A percentile compares a stretch with the other conserved stretches of the same genome.
Evolutionary conservation across 768 basidiomycete genomes (phyloP).

Genomic region (Serendipita sp.): DNA sequence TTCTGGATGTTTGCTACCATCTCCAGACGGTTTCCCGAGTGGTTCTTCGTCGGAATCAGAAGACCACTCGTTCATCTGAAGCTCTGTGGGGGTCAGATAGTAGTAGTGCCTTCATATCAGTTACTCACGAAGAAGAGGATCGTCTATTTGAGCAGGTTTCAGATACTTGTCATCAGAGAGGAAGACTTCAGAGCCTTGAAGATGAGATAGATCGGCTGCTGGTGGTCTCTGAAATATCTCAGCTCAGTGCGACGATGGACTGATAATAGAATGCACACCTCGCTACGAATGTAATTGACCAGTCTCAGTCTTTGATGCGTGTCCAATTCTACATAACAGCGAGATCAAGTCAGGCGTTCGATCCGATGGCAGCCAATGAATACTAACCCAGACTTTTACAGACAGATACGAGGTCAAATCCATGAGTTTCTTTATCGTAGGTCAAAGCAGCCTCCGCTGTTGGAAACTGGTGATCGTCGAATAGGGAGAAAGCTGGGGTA

Average conservation of each 20-base stretch:
- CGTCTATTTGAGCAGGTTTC: constrained; percentile 66
- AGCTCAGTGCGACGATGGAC: constrained; percentile 6
- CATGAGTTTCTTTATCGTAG: constrained; percentile 43
- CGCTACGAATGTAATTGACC: constrained; percentile 74
- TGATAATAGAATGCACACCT: constrained; percentile 25
- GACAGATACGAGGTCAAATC: constrained; percentile 42
- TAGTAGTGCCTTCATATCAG: constrained; percentile 1
- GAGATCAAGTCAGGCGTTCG: neutral
- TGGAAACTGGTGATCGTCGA: constrained; percentile 45
- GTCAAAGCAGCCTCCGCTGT: constrained; percentile 41
- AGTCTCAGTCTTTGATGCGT: constrained; percentile 64
- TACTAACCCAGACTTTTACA: constrained; percentile 40
- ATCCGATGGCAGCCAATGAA: neutral
- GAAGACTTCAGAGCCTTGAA: constrained; percentile 45
- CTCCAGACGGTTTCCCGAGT: constrained; percentile 7
- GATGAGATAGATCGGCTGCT: constrained; percentile 25
- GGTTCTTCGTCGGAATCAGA: constrained; percentile 48
- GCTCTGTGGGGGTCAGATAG: constrained; percentile 26
- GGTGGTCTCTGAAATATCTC: constrained; percentile 32
- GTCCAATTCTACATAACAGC: constrained; percentile 40
- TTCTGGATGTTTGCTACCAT: constrained; percentile 15
- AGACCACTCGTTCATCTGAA: constrained; percentile 51
- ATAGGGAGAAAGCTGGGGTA: constrained; percentile 36
- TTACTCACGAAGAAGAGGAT: constrained; percentile 71
- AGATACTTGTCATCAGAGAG: constrained; percentile 67